Evolutionary conservation across 192 early-diverging fungal genomes (phyloP).

Genomic region (Rhizoclosmatium sp.): DNA sequence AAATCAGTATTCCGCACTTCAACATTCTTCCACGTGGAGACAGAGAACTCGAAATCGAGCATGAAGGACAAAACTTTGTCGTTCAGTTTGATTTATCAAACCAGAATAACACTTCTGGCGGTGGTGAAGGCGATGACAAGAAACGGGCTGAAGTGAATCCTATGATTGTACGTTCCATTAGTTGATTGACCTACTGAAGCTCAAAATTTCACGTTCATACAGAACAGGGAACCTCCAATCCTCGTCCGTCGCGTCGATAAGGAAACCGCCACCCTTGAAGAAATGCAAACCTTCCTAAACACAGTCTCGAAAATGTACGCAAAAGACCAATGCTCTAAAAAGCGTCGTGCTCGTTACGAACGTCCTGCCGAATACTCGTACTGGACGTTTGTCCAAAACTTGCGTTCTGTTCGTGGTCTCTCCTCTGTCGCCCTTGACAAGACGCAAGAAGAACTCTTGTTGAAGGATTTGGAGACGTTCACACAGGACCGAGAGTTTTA

Average conservation of each 20-base stretch:
- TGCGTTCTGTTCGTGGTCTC: slow-evolving; percentile 51
- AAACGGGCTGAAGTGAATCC: slow-evolving; percentile 7
- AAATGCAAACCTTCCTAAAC: slow-evolving; percentile 34
- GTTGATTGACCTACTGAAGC: too few species aligned
- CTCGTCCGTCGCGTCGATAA: slow-evolving; percentile 38
- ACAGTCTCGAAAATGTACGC: slow-evolving; percentile 44
- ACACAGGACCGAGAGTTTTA: slow-evolving; percentile 61
- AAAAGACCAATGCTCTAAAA: slow-evolving; percentile 33
- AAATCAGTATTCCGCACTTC: slow-evolving; percentile 38
- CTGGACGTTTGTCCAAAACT: slow-evolving; percentile 38
- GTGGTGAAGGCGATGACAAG: slow-evolving; percentile 22
- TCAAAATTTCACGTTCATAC: too few species aligned
- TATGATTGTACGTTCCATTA: neutral
- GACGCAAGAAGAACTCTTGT: slow-evolving; percentile 54
- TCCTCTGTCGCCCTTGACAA: slow-evolving; percentile 60
- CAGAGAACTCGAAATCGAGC: slow-evolving; percentile 39
- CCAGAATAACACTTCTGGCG: slow-evolving; percentile 6
- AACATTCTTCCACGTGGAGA: slow-evolving; percentile 48
- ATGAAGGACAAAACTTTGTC: slow-evolving; percentile 33
- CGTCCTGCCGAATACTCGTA: slow-evolving; percentile 28
- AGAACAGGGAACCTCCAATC: slow-evolving; percentile 43
- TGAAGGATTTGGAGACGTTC: slow-evolving; percentile 59
- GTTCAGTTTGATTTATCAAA: slow-evolving; percentile 40
- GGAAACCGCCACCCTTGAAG: slow-evolving; percentile 39
- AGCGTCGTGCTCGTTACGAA: slow-evolving; percentile 46